A percentile compares a stretch with the other conserved stretches of the same genome.
phyloP scores from a whole-genome alignment of 352 stramenopile genomes.

The Phytophthora brassicae region DNA sequence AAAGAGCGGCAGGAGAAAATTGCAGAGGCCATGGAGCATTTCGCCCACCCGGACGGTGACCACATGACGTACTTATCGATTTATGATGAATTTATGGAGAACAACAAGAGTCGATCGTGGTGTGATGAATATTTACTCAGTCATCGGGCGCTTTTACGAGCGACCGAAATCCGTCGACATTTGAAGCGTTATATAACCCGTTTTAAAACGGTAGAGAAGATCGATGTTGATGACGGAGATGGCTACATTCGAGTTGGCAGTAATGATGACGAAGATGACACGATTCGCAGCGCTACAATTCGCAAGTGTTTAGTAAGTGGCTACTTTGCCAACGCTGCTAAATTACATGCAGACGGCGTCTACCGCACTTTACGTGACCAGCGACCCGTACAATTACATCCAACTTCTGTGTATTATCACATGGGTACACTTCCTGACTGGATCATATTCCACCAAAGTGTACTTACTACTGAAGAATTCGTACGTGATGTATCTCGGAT shows the following conservation, averaged over 20 bases:
- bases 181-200: constrained; percentile 69
- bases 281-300: constrained; percentile 32
- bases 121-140: constrained; percentile 74
- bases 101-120: constrained; percentile 63
- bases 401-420: constrained; percentile 75
- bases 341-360: constrained; percentile 89
- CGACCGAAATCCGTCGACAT: constrained; percentile 68
- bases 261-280: constrained; percentile 27
- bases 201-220: constrained; percentile 33
- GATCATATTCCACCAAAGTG: constrained; percentile 98
- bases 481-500: constrained; percentile 74
- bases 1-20: constrained; percentile 75
- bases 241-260: constrained; percentile 10
- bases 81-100: constrained; percentile 75
- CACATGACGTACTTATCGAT: constrained; percentile 71
- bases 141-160: constrained; percentile 54
- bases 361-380: constrained; percentile 72
- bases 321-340: constrained; percentile 96
- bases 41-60: constrained; percentile 68
- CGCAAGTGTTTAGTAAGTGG: constrained; percentile 72
- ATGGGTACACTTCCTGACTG: constrained; percentile 93
- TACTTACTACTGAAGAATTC: constrained; percentile 97
- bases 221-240: constrained; percentile 10
- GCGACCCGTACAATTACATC: constrained; percentile 74
- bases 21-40: constrained; percentile 63